A percentile compares a stretch with the other conserved stretches of the same genome.
phyloP scores from a whole-genome alignment of 1,284 basidiomycete genomes.

The Cystobasidium pallidum region DNA sequence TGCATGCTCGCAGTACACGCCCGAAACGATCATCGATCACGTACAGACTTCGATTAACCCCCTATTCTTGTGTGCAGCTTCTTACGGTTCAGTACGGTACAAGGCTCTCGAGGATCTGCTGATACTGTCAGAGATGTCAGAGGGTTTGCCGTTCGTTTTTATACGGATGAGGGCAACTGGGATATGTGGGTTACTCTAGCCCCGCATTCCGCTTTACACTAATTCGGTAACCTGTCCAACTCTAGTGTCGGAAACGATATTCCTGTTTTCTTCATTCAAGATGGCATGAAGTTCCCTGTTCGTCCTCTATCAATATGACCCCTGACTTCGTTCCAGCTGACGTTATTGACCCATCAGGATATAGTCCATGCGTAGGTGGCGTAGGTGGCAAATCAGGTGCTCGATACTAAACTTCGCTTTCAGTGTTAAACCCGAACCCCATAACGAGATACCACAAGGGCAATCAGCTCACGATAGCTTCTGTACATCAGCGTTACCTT shows the following conservation, averaged over 20 bases:
- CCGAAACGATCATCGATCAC: too few species aligned
- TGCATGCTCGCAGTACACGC: too few species aligned
- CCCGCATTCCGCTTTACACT: too few species aligned
- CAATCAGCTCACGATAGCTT: slow-evolving; percentile 73
- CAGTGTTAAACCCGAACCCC: slow-evolving; percentile 71
- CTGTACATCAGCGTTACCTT: slow-evolving; percentile 66
- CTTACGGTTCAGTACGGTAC: slow-evolving; percentile 79
- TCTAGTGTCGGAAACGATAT: slow-evolving; percentile 6
- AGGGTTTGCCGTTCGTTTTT: slow-evolving; percentile 79
- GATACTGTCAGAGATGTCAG: slow-evolving; percentile 78
- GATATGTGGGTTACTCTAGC: slow-evolving; percentile 60
- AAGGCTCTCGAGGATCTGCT: slow-evolving; percentile 73
- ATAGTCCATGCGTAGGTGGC: slow-evolving; percentile 11
- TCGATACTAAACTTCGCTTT: background rate
- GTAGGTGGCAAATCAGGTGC: background rate
- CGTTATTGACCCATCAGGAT: background rate
- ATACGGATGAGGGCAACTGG: slow-evolving; percentile 78
- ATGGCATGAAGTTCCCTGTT: slow-evolving; percentile 80
- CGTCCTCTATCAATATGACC: slow-evolving; percentile 67
- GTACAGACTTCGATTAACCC: too few species aligned
- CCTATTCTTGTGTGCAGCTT: too few species aligned
- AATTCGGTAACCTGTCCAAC: too few species aligned
- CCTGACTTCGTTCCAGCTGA: slow-evolving; percentile 57
- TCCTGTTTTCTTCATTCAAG: slow-evolving; percentile 52
- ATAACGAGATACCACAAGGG: slow-evolving; percentile 66